Conservation (phyloP, 768 basidiomycete species). For the Pulveroboletus sp. region DNA sequence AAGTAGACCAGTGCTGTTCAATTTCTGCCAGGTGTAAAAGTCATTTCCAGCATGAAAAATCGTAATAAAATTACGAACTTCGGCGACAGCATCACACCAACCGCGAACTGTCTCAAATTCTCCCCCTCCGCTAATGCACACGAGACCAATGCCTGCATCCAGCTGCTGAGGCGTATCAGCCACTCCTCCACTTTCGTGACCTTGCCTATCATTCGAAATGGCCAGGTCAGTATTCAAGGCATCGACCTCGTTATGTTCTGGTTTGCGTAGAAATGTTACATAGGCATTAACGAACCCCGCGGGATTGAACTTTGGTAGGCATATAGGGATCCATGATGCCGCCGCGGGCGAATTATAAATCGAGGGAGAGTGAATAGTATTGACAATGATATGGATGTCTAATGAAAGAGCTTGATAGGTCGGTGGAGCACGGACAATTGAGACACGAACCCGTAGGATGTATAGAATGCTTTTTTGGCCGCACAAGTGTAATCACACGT, state of each 20-base stretch:
- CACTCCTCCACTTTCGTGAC: not conserved
- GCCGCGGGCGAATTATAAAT: constrained; percentile 73
- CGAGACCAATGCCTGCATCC: constrained; percentile 53
- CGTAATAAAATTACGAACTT: constrained; percentile 37
- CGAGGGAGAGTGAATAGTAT: constrained; percentile 83
- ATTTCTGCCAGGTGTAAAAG: constrained; percentile 43
- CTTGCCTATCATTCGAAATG: constrained; percentile 1
- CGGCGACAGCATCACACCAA: constrained; percentile 70
- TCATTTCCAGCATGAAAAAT: not conserved
- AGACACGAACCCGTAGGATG: constrained; percentile 76
- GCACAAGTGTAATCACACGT: constrained; percentile 79
- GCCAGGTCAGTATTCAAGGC: not conserved
- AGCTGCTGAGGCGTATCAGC: constrained; percentile 4
- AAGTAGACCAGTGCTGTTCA: constrained; percentile 57
- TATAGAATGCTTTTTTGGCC: constrained; percentile 92
- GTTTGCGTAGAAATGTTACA: constrained; percentile 63
- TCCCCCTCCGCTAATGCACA: constrained; percentile 77
- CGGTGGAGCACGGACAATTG: not conserved
- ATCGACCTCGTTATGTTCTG: constrained; percentile 19
- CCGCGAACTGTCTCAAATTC: constrained; percentile 82
- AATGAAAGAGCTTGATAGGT: not conserved
- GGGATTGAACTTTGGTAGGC: constrained; percentile 92
- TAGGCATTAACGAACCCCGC: constrained; percentile 90
- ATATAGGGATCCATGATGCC: constrained; percentile 93
- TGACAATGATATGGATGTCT: constrained; percentile 91